phyloP scores from a whole-genome alignment of 306 rosid genomes.

The Malus domestica region ASM211411v1 NC_041804.1:2023001-2023500 shows the following conservation, averaged over 20 bases:
- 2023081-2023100: too few relatives aligned
- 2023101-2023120: too few relatives aligned
- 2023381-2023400: conserved; percentile 8
- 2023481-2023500: conserved; percentile 15
- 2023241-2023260: neutral
- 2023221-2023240: too few relatives aligned
- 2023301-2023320: neutral
- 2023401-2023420: conserved; percentile 9
- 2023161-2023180: too few relatives aligned
- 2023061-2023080: too few relatives aligned
- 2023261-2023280: neutral
- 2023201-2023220: too few relatives aligned
- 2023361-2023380: neutral
- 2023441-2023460: neutral
- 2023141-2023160: too few relatives aligned
- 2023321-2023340: neutral
- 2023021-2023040: too few relatives aligned
- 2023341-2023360: neutral
- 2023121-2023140: too few relatives aligned
- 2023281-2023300: neutral
- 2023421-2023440: neutral
- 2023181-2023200: too few relatives aligned
- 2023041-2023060: too few relatives aligned
- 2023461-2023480: neutral
- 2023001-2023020: too few relatives aligned